phyloP scores from a whole-genome alignment of 2,329 filamentous ascomycete species.

The Talaromyces sp. region DNA sequence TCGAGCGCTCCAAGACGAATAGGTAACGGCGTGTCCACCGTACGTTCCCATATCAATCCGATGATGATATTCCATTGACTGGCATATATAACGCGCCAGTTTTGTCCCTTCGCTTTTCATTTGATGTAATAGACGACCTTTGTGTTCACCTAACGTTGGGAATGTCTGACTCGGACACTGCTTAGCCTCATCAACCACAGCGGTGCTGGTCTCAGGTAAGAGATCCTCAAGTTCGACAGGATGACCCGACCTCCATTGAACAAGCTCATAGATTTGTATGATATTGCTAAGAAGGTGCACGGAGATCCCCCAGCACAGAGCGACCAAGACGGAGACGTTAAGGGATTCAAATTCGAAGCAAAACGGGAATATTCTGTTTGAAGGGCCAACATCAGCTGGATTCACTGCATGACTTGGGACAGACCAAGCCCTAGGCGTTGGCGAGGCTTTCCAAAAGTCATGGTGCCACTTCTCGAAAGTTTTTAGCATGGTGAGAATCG shows the following conservation, averaged over 20 bases:
- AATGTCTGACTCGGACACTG: background rate
- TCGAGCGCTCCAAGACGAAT: background rate
- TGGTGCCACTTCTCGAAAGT: background rate
- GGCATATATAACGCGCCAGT: background rate
- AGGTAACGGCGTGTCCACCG: background rate
- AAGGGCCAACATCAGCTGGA: background rate
- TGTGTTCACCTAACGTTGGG: background rate
- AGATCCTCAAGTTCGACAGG: background rate
- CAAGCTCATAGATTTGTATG: background rate
- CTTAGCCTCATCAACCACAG: background rate
- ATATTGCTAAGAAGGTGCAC: background rate
- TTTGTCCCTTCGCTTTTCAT: background rate
- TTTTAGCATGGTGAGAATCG: background rate
- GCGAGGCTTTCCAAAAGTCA: background rate
- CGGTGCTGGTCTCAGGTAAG: background rate
- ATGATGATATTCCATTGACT: background rate
- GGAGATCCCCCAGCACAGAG: background rate
- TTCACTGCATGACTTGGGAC: background rate
- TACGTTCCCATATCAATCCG: background rate
- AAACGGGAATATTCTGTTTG: background rate
- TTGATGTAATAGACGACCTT: background rate
- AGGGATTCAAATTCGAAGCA: background rate
- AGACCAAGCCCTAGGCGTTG: background rate
- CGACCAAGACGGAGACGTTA: background rate
- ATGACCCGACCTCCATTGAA: background rate